Conservation (phyloP, 2,329 filamentous ascomycete genomes). For the Ascosphaera aggregata region DNA sequence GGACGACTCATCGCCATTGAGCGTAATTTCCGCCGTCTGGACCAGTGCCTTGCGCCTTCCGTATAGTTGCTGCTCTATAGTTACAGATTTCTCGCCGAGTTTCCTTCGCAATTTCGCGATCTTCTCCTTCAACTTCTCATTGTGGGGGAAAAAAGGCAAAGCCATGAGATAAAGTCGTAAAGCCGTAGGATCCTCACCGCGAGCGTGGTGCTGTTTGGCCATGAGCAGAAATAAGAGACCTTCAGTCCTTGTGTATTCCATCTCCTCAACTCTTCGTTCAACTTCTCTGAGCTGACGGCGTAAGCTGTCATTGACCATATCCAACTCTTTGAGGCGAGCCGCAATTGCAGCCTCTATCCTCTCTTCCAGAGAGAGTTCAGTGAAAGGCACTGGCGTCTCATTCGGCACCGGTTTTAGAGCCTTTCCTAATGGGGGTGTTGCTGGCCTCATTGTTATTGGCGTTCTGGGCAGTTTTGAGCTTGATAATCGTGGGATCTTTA, state of each 20-base stretch:
- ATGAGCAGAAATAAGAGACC: constrained; percentile 72
- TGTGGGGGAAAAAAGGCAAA: constrained; percentile 62
- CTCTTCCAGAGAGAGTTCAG: constrained; percentile 79
- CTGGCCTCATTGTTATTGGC: no score
- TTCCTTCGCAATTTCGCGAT: constrained; percentile 30
- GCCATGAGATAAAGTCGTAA: constrained; percentile 73
- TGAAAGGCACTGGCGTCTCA: constrained; percentile 33
- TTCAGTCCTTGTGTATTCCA: constrained; percentile 54
- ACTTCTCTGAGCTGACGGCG: constrained; percentile 62
- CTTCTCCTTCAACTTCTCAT: constrained; percentile 45
- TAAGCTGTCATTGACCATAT: constrained; percentile 49
- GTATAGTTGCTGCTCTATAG: no score
- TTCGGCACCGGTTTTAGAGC: no score
- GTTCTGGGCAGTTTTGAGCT: constrained; percentile 26
- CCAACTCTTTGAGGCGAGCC: constrained; percentile 28
- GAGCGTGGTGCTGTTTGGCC: constrained; percentile 72
- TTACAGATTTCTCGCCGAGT: no score
- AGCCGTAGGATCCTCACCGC: constrained; percentile 54
- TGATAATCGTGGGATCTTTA: constrained; percentile 18
- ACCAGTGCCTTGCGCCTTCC: no score
- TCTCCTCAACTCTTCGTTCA: constrained; percentile 61
- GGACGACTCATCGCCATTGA: no score
- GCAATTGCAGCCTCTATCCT: constrained; percentile 80
- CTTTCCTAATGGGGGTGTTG: no score
- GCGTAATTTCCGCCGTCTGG: no score